Conservation (phyloP, 345 rosid genomes). For the Punica granatum region DNA sequence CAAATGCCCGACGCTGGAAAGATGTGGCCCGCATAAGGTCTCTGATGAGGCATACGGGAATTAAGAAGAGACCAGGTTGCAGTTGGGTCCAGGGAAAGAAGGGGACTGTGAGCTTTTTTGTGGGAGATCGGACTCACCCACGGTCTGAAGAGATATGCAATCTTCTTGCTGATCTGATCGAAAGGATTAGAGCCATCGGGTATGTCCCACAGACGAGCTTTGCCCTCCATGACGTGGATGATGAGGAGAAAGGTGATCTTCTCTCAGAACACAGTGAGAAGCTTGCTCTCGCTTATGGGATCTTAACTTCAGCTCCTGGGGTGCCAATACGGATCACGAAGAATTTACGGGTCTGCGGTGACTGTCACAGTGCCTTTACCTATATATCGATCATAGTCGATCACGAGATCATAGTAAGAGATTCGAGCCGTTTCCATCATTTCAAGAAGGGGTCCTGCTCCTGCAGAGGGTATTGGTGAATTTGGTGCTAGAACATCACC, state of each 20-base stretch:
- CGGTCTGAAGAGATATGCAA: constrained; percentile 39
- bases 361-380: constrained; percentile 68
- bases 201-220: constrained; percentile 72
- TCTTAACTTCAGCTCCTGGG: constrained; percentile 48
- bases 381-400: constrained; percentile 59
- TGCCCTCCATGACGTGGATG: constrained; percentile 87
- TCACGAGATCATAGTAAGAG: constrained; percentile 77
- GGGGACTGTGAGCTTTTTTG: constrained; percentile 67
- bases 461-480: constrained; percentile 73
- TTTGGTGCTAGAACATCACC: neutral
- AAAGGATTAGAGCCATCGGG: constrained; percentile 61
- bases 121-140: constrained; percentile 65
- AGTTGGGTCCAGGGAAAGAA: constrained; percentile 81
- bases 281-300: constrained; percentile 73
- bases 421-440: constrained; percentile 88
- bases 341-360: constrained; percentile 75
- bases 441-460: constrained; percentile 74
- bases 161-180: constrained; percentile 46
- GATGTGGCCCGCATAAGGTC: constrained; percentile 71
- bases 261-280: constrained; percentile 79
- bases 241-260: constrained; percentile 81
- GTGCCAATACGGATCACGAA: constrained; percentile 64
- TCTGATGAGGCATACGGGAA: constrained; percentile 55
- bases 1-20: constrained; percentile 74
- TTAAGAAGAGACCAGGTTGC: constrained; percentile 78